Conservation (phyloP, 805 yeast species). For the Pichia manshurica region DNA sequence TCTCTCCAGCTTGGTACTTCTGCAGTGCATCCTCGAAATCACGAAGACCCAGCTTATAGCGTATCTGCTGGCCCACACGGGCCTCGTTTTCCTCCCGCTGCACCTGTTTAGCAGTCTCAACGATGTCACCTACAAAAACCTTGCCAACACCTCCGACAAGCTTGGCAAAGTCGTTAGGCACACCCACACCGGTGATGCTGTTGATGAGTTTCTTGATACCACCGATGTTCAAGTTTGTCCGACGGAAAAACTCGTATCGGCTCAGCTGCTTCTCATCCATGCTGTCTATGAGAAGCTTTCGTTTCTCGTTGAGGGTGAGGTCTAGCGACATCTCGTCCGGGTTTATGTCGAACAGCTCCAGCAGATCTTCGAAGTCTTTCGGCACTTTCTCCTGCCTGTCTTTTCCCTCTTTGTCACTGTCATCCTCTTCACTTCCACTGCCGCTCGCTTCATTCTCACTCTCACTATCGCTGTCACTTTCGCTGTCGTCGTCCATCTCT, state of each 20-base stretch:
- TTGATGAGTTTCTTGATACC: slow-evolving; percentile 79
- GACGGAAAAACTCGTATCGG: slow-evolving; percentile 77
- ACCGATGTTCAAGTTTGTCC: slow-evolving; percentile 67
- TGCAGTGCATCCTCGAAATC: slow-evolving; percentile 32
- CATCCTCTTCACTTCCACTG: not conserved
- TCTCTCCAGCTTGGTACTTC: slow-evolving; percentile 34
- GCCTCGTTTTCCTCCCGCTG: slow-evolving; percentile 51
- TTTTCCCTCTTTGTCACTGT: slow-evolving; percentile 17
- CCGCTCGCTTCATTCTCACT: not conserved
- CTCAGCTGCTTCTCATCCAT: slow-evolving; percentile 80
- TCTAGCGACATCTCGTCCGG: slow-evolving; percentile 31
- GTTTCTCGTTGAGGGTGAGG: slow-evolving; percentile 48
- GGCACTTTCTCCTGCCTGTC: slow-evolving; percentile 17
- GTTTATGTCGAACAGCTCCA: slow-evolving; percentile 28
- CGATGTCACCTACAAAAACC: slow-evolving; percentile 83
- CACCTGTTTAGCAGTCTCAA: slow-evolving; percentile 72
- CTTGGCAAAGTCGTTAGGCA: slow-evolving; percentile 73
- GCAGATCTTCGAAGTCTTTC: slow-evolving; percentile 25
- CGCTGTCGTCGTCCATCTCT: slow-evolving; percentile 22
- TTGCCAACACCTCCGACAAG: slow-evolving; percentile 83
- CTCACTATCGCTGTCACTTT: slow-evolving; percentile 14
- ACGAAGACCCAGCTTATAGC: not conserved
- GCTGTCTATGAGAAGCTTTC: slow-evolving; percentile 59
- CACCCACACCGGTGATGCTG: slow-evolving; percentile 70
- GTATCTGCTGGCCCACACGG: slow-evolving; percentile 33